Evolutionary conservation across 148 eudicot genomes (phyloP).

Genomic region (Nyssa sinensis): DNA sequence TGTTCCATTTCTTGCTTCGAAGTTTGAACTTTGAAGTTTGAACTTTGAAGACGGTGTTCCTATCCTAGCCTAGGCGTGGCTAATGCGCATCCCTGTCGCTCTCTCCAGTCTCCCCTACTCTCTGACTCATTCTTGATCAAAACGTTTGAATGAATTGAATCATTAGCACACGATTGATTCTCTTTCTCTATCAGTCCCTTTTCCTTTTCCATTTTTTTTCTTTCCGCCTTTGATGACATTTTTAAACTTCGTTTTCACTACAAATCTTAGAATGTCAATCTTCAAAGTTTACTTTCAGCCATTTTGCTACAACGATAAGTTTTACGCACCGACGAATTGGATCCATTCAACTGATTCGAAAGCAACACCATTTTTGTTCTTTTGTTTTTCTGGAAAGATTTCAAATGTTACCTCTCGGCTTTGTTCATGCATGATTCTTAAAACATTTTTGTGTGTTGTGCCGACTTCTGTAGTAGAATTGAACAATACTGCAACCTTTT

Average conservation of each 20-base stretch:
- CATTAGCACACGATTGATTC: slow-evolving; percentile 5
- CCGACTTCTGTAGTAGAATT: too few relatives aligned
- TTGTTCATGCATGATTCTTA: too few relatives aligned
- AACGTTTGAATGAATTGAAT: too few relatives aligned
- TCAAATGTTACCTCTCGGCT: too few relatives aligned
- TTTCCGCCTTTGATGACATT: slow-evolving; percentile 23
- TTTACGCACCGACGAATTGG: slow-evolving; percentile 10
- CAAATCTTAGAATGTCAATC: background rate
- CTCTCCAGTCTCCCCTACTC: background rate
- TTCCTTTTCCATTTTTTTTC: too few relatives aligned
- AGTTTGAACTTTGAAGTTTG: too few relatives aligned
- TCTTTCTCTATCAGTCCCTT: background rate
- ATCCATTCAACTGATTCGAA: slow-evolving; percentile 1
- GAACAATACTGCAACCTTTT: too few relatives aligned
- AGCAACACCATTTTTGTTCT: too few relatives aligned
- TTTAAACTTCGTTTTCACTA: background rate
- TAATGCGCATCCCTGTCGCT: background rate
- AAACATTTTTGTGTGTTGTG: too few relatives aligned
- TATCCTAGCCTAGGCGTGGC: too few relatives aligned
- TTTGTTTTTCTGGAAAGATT: too few relatives aligned
- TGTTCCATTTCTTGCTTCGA: slow-evolving; percentile 3
- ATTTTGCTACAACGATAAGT: background rate
- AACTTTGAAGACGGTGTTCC: background rate
- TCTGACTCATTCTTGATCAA: background rate
- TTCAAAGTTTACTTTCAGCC: background rate